phyloP scores from a whole-genome alignment of 139 green algal species.

The Chlamydomonas sp. region DNA sequence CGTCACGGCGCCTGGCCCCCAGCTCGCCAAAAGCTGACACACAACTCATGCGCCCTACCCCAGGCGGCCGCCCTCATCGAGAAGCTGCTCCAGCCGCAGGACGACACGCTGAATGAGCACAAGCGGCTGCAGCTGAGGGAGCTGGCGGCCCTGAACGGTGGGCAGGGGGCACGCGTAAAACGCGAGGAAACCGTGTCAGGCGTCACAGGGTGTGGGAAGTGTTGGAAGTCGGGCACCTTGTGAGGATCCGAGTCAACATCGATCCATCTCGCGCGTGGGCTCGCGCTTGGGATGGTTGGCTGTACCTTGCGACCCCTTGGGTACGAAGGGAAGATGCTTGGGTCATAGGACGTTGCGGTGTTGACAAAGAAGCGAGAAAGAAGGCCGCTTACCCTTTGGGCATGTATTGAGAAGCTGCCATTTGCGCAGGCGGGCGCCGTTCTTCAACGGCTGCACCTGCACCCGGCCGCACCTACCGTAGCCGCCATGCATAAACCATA shows the following conservation, averaged over 20 bases:
- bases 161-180: neutral
- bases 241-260: neutral
- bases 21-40: constrained; percentile 41
- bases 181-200: no score
- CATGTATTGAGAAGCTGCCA: no score
- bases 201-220: constrained; percentile 31
- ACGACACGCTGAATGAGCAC: constrained; percentile 92
- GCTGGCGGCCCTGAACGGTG: constrained; percentile 89
- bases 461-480: constrained; percentile 36
- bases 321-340: no score
- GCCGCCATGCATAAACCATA: no score
- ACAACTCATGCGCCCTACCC: neutral
- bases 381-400: no score
- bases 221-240: constrained; percentile 42
- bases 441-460: neutral
- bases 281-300: no score
- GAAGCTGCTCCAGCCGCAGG: constrained; percentile 84
- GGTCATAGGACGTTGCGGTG: no score
- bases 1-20: no score
- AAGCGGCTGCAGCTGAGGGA: constrained; percentile 91
- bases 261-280: no score
- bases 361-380: no score
- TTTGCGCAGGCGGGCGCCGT: no score
- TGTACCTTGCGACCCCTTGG: no score
- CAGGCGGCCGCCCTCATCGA: constrained; percentile 78